A percentile compares a stretch with the other conserved stretches of the same genome.
phyloP scores from a whole-genome alignment of 2,329 filamentous ascomycete genomes.

The Colletotrichum phormii region DNA sequence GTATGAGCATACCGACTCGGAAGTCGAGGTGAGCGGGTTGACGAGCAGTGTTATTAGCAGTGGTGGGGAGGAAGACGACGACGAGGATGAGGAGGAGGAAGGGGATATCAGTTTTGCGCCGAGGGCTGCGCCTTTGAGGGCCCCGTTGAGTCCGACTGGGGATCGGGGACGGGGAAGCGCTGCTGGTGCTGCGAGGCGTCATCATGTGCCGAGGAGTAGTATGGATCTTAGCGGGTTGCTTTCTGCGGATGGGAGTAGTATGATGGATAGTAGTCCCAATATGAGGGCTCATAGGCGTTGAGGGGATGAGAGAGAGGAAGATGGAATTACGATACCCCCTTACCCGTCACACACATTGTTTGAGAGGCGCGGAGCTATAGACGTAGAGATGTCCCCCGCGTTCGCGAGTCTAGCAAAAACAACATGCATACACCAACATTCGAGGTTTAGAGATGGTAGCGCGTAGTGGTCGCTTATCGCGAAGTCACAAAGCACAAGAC shows the following conservation, averaged over 20 bases:
- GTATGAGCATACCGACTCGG: slow-evolving; percentile 84
- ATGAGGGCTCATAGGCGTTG: slow-evolving; percentile 49
- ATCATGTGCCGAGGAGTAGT: slow-evolving; percentile 53
- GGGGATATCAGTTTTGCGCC: slow-evolving; percentile 54
- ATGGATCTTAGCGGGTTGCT: slow-evolving; percentile 68
- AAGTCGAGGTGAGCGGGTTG: slow-evolving; percentile 67
- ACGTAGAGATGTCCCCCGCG: neutral
- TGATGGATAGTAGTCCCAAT: slow-evolving; percentile 66
- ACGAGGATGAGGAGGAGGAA: slow-evolving; percentile 39
- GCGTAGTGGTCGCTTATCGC: too few relatives aligned
- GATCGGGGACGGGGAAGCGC: slow-evolving; percentile 42
- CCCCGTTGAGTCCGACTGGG: slow-evolving; percentile 53
- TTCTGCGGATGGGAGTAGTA: slow-evolving; percentile 68
- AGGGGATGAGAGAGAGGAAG: slow-evolving; percentile 26
- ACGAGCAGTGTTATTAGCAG: slow-evolving; percentile 50
- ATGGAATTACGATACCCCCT: slow-evolving; percentile 29
- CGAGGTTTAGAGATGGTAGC: too few relatives aligned
- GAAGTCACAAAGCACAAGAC: too few relatives aligned
- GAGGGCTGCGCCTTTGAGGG: slow-evolving; percentile 45
- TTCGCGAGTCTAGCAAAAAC: neutral
- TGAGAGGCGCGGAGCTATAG: neutral
- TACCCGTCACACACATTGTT: neutral
- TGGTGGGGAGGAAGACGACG: slow-evolving; percentile 38
- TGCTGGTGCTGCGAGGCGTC: neutral
- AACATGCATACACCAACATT: neutral